Conservation (phyloP, 345 rosid genomes). For the Eutrema yunnanense region DNA sequence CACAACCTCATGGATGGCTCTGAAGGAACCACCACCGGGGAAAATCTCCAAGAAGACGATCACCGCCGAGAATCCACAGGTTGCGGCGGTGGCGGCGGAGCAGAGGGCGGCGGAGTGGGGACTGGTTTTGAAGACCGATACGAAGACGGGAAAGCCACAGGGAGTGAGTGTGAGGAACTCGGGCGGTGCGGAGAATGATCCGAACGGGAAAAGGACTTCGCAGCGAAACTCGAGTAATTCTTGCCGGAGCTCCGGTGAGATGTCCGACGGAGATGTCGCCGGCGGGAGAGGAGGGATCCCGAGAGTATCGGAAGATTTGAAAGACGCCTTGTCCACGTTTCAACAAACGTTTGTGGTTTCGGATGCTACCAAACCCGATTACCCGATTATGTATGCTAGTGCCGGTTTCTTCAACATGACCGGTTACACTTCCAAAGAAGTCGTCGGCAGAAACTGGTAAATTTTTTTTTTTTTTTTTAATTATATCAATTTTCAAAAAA, state of each 20-base stretch:
- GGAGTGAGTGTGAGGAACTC: constrained; percentile 71
- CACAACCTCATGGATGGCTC: constrained; percentile 92
- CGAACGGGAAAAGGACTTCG: constrained; percentile 40
- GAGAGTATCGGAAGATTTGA: constrained; percentile 71
- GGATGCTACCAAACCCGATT: constrained; percentile 89
- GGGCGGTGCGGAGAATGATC: constrained; percentile 57
- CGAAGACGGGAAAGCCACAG: constrained; percentile 77
- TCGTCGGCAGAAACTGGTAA: constrained; percentile 93
- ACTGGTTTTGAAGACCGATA: constrained; percentile 67
- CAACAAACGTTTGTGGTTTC: constrained; percentile 96
- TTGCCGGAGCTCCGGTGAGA: constrained; percentile 66
- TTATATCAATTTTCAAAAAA: not conserved
- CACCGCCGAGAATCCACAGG: constrained; percentile 23
- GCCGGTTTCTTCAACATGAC: constrained; percentile 99
- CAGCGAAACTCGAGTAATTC: constrained; percentile 65
- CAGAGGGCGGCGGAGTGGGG: constrained; percentile 99
- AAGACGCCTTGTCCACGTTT: constrained; percentile 75
- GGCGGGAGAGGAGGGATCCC: constrained; percentile 50
- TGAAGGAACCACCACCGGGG: constrained; percentile 41
- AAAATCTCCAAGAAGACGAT: constrained; percentile 10
- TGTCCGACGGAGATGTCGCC: constrained; percentile 42
- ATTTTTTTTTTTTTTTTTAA: too few relatives aligned
- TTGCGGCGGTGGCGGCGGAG: constrained; percentile 51
- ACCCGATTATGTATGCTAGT: constrained; percentile 90
- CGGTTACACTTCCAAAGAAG: constrained; percentile 88